Base-by-base conservation (phyloP, 208 protist genomes). In the Crithidia acanthocephali region DNA sequence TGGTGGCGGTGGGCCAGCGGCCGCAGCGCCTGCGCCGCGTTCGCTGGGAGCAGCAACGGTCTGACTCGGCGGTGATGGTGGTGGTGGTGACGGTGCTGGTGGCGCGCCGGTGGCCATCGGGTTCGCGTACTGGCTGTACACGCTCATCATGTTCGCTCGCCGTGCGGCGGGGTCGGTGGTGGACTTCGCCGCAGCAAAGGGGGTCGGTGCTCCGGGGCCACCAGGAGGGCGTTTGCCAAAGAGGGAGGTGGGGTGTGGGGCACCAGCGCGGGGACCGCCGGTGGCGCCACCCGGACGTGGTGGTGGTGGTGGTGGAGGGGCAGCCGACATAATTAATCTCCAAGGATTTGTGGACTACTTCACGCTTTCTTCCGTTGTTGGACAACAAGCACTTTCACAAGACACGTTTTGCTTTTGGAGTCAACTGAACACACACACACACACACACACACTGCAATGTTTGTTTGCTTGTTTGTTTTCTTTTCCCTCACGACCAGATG, bases 121-220 rank as follows among this genome's bases (percentile, higher is more conserved):
- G 25, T 67, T 77, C 2, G 58, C 22, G 47, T 77, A 72, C 56
- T 77, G 63, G 22, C 47, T 59, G 64, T 77, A 77, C 18, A 44
- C 64, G 27, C 64, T 71, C 45, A 71, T 23, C 72, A 71, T 15
- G 58, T 67, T 67, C 23, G 40, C 37, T 0, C 72, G 63, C 23
- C 64, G 72, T 15, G 50, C 57, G 9, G 37, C 58, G 20, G 47
- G 52, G 11, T n/a, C n/a, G n/a, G 52, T 35, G 45, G 23, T 42
- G 4, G 32, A 22, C 40, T 44, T 61, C 16, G 30, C 57, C 13
- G 42, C 44, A 13, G 61, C 47, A n/a, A 53, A 58, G 11, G 65
- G 52, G 0, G 22, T 18, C 0, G 40, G 37, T n/a, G 47, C 47
- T 3, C 63, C 63, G 13, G 53, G 42, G 16, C 47, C 23, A 20